Conservation (phyloP, 768 basidiomycete species). For the Coprinellus aureogranulatus region DNA sequence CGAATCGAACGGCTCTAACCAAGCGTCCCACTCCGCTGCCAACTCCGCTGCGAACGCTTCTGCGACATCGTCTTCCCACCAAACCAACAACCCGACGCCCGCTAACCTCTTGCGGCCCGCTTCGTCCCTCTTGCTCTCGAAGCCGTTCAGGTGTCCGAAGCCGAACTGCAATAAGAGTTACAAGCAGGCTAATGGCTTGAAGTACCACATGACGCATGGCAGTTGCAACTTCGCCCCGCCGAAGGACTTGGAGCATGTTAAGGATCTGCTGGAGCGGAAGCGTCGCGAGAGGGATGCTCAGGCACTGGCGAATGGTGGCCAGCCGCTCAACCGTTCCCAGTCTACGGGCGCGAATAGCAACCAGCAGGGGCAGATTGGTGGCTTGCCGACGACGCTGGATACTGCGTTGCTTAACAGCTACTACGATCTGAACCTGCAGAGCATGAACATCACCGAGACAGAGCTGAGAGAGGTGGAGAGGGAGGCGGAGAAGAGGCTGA, state of each 20-base stretch:
- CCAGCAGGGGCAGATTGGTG: background rate
- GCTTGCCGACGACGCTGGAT: constrained; percentile 10
- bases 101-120: constrained; percentile 33
- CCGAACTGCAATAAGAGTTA: constrained; percentile 94
- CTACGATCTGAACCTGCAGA: constrained; percentile 33
- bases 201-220: constrained; percentile 92
- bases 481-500: constrained; percentile 78
- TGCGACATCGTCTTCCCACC: background rate
- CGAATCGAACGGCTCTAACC: background rate
- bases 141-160: constrained; percentile 92
- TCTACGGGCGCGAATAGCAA: background rate
- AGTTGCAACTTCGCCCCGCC: constrained; percentile 92
- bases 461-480: constrained; percentile 72
- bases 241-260: constrained; percentile 77
- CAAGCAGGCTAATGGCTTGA: constrained; percentile 93
- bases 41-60: background rate
- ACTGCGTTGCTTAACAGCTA: constrained; percentile 20
- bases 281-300: constrained; percentile 36
- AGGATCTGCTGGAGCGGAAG: constrained; percentile 64
- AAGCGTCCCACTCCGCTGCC: constrained; percentile 7
- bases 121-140: constrained; percentile 66
- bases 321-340: background rate
- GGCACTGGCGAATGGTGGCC: background rate
- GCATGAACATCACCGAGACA: constrained; percentile 48
- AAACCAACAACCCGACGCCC: background rate